Evolutionary conservation across 129 eudicot species (phyloP).

Genomic region (Flaveria trinervia): DNA sequence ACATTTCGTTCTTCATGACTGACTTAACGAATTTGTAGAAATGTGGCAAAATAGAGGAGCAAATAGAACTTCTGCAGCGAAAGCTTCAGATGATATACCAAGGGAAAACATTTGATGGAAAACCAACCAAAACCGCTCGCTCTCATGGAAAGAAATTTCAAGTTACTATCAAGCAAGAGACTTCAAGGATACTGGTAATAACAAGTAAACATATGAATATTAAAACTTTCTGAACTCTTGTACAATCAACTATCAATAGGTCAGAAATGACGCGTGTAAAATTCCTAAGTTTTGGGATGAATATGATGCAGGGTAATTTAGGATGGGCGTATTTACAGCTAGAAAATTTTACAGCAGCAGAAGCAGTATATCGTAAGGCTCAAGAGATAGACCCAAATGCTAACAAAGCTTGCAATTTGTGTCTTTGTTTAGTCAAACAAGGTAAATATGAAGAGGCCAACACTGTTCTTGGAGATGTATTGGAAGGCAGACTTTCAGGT

Average conservation of each 20-base stretch:
- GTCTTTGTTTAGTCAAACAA: conserved; percentile 64
- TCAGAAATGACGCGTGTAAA: not conserved
- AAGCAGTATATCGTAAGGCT: conserved; percentile 64
- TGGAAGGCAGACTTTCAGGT: conserved; percentile 52
- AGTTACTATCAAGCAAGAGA: conserved; percentile 72
- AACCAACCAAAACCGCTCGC: conserved; percentile 85
- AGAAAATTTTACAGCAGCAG: conserved; percentile 59
- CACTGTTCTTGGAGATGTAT: conserved; percentile 45
- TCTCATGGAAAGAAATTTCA: conserved; percentile 85
- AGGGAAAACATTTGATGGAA: conserved; percentile 82
- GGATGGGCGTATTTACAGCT: conserved; percentile 89
- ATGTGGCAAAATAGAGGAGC: conserved; percentile 78
- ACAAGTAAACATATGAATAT: not conserved
- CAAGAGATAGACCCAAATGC: conserved; percentile 71
- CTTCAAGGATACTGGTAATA: conserved; percentile 76
- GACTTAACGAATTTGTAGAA: conserved; percentile 47
- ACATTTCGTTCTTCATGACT: not conserved
- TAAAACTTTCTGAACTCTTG: not conserved
- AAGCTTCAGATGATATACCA: conserved; percentile 63
- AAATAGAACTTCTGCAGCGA: conserved; percentile 60
- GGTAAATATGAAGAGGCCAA: conserved; percentile 47
- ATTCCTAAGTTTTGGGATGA: not conserved
- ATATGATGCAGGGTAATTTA: conserved; percentile 65
- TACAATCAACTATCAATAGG: not conserved
- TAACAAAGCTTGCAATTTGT: conserved; percentile 73